A percentile compares a stretch with the other conserved stretches of the same genome.
These are phyloP conservation scores for Hyparrhenia diplandra DNA, from an alignment of 176 grass and related monocot species.

Conservation along the genomic window DNA sequence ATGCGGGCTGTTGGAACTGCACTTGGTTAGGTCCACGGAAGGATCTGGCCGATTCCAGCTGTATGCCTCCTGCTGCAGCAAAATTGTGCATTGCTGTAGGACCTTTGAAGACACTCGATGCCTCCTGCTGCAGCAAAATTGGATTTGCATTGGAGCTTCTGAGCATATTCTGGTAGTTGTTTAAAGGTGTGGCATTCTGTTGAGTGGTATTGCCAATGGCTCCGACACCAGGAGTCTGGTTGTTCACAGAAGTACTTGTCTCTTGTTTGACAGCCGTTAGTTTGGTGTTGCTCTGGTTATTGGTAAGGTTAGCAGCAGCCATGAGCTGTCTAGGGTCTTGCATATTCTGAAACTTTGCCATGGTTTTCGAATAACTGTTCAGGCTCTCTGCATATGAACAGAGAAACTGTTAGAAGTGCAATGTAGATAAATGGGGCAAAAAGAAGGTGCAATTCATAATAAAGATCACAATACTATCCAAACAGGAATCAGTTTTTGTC, in stretches of 20 bases:
- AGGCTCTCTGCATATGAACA: constrained; percentile 61
- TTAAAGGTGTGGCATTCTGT: constrained; percentile 51
- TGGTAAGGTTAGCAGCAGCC: constrained; percentile 38
- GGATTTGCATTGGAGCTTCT: constrained; percentile 50
- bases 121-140: constrained; percentile 56
- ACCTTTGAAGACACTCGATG: constrained; percentile 44
- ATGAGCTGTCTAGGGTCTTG: constrained; percentile 54
- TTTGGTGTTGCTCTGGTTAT: constrained; percentile 49
- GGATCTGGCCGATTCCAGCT: constrained; percentile 37
- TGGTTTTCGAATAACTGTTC: constrained; percentile 63
- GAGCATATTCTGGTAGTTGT: constrained; percentile 73
- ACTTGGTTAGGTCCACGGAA: constrained; percentile 31
- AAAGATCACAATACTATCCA: constrained; percentile 11
- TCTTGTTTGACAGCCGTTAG: constrained; percentile 34
- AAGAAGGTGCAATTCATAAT: not conserved
- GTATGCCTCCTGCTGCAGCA: no score
- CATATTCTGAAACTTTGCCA: constrained; percentile 48
- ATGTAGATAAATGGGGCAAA: not conserved
- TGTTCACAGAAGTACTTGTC: constrained; percentile 43
- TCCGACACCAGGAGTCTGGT: constrained; percentile 25
- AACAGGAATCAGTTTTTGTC: not conserved
- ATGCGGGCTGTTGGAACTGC: constrained; percentile 44
- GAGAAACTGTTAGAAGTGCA: constrained; percentile 18
- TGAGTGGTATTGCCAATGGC: constrained; percentile 13
- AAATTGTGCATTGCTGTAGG: constrained; percentile 38